Percentiles rank a stretch among this genome's conserved stretches.
phyloP scores from a whole-genome alignment of 1,284 basidiomycete species.

The Sporisorium graminicola region DNA sequence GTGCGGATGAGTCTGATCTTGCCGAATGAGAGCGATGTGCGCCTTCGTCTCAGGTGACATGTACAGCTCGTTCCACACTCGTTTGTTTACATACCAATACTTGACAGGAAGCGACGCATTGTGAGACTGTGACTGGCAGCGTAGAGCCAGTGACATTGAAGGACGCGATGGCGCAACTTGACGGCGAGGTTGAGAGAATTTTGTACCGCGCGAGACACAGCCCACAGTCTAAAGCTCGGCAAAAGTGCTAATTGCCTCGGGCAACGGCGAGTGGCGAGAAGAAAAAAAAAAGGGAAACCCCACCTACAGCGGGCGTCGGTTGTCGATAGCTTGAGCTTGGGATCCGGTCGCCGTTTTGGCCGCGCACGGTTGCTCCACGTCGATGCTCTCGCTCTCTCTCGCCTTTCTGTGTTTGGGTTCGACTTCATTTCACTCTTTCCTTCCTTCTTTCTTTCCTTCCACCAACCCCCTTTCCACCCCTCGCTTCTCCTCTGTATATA shows the following conservation, averaged over 20 bases:
- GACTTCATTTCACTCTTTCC: conserved; percentile 3
- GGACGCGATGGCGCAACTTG: no score
- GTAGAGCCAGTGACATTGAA: no score
- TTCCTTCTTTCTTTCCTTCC: not conserved
- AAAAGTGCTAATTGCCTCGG: no score
- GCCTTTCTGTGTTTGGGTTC: not conserved
- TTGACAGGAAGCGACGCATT: no score
- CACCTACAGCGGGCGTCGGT: not conserved
- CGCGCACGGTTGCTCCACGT: conserved; percentile 1
- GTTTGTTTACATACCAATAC: no score
- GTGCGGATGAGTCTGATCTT: conserved; percentile 25
- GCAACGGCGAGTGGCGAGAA: no score
- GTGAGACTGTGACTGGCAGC: no score
- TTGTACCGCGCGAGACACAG: not conserved
- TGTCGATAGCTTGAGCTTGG: not conserved
- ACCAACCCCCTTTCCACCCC: not conserved
- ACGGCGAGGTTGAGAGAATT: not conserved
- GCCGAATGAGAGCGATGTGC: not conserved
- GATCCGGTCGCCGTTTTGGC: not conserved
- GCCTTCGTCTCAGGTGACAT: no score
- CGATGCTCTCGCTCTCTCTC: not conserved
- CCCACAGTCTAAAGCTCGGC: no score
- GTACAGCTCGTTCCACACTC: not conserved
- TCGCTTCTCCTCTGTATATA: not conserved
- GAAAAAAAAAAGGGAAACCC: not conserved